phyloP scores from a whole-genome alignment of 495 filamentous ascomycete genomes.

The Hypoxylon intermedium region DNA sequence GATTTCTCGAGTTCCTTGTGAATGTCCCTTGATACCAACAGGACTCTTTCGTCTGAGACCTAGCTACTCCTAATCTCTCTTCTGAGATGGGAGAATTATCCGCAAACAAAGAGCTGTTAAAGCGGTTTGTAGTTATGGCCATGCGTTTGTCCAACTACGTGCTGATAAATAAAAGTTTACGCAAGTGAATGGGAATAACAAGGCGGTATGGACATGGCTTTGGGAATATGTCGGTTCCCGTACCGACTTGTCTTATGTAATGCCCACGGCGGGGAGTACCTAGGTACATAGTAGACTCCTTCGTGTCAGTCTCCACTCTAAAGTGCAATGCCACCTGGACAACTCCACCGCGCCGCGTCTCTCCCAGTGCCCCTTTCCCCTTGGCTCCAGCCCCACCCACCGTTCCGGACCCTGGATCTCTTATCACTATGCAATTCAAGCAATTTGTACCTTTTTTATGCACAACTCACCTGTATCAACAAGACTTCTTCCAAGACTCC shows the following conservation, averaged over 20 bases:
- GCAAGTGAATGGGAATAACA: too few species aligned
- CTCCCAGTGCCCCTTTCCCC: conserved; percentile 20
- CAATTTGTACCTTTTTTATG: not conserved
- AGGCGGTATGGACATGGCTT: not conserved
- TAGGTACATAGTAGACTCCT: too few species aligned
- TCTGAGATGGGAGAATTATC: too few species aligned
- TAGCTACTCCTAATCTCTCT: too few species aligned
- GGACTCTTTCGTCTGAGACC: too few species aligned
- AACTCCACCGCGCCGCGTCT: conserved; percentile 3
- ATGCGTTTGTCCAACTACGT: too few species aligned
- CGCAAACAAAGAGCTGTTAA: too few species aligned
- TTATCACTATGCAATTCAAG: too few species aligned
- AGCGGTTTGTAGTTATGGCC: too few species aligned
- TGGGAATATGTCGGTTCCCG: not conserved
- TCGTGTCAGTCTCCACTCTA: conserved; percentile 20
- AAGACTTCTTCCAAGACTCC: conserved; percentile 9
- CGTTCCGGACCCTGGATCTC: conserved; percentile 16
- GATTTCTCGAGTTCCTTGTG: not conserved
- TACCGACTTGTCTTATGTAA: not conserved
- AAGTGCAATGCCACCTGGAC: conserved; percentile 14
- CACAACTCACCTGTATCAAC: conserved; percentile 14
- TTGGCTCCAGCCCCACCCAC: not conserved
- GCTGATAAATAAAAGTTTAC: too few species aligned
- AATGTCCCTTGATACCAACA: not conserved
- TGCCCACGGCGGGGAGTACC: not conserved